Base-by-base conservation (phyloP, 164 flowering plant genomes). In the Annona squamosa region DNA sequence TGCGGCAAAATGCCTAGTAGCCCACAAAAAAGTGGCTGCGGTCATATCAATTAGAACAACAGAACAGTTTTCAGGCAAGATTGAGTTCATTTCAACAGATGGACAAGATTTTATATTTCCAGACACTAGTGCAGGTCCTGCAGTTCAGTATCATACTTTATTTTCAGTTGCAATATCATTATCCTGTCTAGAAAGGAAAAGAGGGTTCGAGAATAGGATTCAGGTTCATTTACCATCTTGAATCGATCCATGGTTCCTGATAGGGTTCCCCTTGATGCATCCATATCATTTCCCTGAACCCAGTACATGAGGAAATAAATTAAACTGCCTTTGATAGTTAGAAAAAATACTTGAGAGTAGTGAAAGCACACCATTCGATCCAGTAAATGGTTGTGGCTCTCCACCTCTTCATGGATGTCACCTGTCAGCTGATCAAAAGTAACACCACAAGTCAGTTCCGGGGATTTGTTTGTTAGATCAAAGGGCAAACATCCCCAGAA, bases 391-490 rank as follows among this genome's bases (percentile, higher is more conserved):
- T 93, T 93, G 71, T 93, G 98, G 77, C 76, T 71, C 65, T 91
- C 95, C 65, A 89, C 98, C 82, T 91, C 98, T 81, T 91, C 97
- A 67, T 91, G 86, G 74, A 91, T 85, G 77, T 93, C 97, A 79
- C 98, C 95, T 1, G 93, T 85, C 82, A 93, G 79, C 98, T 93
- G 87, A 26, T 76, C 16, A 69, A 48, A 37, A 86, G 81, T 77
- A 48, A 37, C 5, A 68, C 6, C 46, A 41, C 41, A 26, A 26
- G n/a, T 6, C 6, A 68, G 46, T 68, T 56, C 17, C 46, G 41
- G 46, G 56, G 10, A 46, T 46, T 46, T 17, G 46, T 18, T 68
- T 26, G 46, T 46, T 37, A 46, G 3, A 52, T 52, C 16, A 2
- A 52, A 52, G 13, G 13, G 13, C 59, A 52, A 52, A 5, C 59